Base-by-base conservation (phyloP, 495 filamentous ascomycete species). In the Aspergillus bertholletiae region DNA sequence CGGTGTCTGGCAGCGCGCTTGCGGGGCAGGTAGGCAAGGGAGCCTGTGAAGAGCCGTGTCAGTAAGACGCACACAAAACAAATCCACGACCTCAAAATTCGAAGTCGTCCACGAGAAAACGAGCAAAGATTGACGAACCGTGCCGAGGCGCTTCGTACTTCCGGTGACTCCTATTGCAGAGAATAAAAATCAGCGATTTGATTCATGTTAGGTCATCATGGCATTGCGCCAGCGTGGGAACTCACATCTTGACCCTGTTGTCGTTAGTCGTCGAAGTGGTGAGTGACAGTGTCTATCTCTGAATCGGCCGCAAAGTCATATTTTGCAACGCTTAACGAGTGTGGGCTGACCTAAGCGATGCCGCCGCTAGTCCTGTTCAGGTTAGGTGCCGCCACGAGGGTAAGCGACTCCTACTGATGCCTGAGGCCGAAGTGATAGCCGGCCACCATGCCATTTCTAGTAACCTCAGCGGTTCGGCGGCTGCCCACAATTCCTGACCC, bases 1-100 rank as follows among this genome's bases (percentile, higher is more conserved):
- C 95, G 82, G 78, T 99, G 93, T 70, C 94, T 84, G 75, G 92
- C 83, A 62, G 95, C 92, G 67, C 95, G 86, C 92, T 99, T 99
- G 72, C 95, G 83, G 53, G 95, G 95, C 69, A 99, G 78, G 81
- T 88, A 99, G 59, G 95, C 95, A 77, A 99, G 81, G 63, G 92
- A 97, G 59, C 79, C 75, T 79, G 69, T 55, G 53, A 34, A 60
- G 27, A 55, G 27, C 59, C 5, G 35, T 57, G 66, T 77, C 65
- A 77, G 74, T 72, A 67, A 45, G 62, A 51, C 55, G 35, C 63
- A 65, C 62, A 69, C 58, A 63, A 22, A 57, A 61, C 50, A 58
- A 44, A 43, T 43, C 39, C 39, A 64, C 46, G 49, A 60, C 45
- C 28, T 55, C 58, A 65, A 61, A 59, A 67, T 64, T 71, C 58